These are phyloP conservation scores for Geotrichum siamense DNA, from an alignment of 1,139 yeast genomes.

Conservation along the genomic window DNA sequence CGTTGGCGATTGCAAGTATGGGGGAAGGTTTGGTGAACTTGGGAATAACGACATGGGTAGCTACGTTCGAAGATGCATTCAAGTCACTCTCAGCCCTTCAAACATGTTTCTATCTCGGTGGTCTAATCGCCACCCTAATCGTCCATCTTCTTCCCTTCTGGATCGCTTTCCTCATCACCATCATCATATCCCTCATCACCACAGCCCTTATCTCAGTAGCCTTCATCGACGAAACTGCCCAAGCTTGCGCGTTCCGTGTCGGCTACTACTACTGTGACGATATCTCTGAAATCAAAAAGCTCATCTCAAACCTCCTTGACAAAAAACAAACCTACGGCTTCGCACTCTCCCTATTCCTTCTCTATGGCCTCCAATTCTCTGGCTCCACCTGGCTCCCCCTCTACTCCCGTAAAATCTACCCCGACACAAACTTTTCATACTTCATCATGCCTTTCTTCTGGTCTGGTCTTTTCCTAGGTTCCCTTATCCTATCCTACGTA, in stretches of 20 bases:
- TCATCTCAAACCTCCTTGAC: constrained; percentile 3
- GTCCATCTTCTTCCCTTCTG: constrained; percentile 44
- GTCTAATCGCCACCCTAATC: constrained; percentile 49
- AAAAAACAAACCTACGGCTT: not conserved
- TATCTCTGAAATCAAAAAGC: not conserved
- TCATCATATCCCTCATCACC: constrained; percentile 33
- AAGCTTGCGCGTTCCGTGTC: constrained; percentile 10
- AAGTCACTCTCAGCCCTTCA: constrained; percentile 48
- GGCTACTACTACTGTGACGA: constrained; percentile 10
- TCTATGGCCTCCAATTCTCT: constrained; percentile 63
- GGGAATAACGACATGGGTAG: constrained; percentile 49
- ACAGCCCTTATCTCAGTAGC: not conserved
- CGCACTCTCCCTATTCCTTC: constrained; percentile 40
- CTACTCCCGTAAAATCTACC: constrained; percentile 21
- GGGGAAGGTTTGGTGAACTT: constrained; percentile 51
- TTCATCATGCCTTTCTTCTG: constrained; percentile 32
- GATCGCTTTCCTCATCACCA: constrained; percentile 47
- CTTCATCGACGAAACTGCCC: constrained; percentile 13
- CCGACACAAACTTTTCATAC: constrained; percentile 1
- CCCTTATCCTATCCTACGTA: constrained; percentile 40
- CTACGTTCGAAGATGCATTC: constrained; percentile 44
- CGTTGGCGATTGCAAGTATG: constrained; percentile 52
- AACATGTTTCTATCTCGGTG: constrained; percentile 57
- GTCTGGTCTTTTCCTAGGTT: constrained; percentile 60
- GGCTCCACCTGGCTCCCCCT: constrained; percentile 66